phyloP scores from a whole-genome alignment of 371 early-diverging fungal genomes.

The Actinomortierella wolfii region DNA sequence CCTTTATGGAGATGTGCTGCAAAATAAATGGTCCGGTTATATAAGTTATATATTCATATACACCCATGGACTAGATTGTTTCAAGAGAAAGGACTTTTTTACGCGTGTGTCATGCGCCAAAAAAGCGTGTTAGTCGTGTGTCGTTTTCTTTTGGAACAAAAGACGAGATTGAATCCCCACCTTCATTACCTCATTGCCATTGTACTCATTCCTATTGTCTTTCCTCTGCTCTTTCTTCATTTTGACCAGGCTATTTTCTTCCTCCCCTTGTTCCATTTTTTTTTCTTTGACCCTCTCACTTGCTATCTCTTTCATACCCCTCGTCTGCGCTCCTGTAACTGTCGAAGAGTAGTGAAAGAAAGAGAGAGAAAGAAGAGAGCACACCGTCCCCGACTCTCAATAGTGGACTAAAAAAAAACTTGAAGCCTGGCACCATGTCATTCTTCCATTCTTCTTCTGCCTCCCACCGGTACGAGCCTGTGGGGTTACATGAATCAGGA shows the following conservation, averaged over 20 bases:
- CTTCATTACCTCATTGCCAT: background rate
- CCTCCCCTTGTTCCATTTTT: background rate
- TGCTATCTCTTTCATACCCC: background rate
- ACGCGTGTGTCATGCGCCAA: background rate
- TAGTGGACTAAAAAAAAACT: background rate
- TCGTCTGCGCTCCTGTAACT: background rate
- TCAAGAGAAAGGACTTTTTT: no score
- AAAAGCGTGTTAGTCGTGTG: background rate
- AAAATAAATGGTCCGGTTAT: no score
- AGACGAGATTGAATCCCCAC: background rate
- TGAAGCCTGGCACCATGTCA: background rate
- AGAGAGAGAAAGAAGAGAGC: no score
- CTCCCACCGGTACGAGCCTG: background rate
- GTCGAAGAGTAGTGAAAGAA: conserved; percentile 2
- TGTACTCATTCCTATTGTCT: background rate
- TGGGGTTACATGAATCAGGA: background rate
- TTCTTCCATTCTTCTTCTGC: background rate
- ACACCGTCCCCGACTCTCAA: background rate
- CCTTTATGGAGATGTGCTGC: no score
- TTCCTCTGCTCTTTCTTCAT: background rate
- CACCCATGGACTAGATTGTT: no score
- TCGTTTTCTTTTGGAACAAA: background rate
- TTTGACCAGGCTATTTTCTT: no score
- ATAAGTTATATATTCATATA: no score
- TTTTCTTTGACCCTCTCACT: background rate